Conservation (phyloP, 345 rosid genomes). For the Raphanus raphanistrum region DNA sequence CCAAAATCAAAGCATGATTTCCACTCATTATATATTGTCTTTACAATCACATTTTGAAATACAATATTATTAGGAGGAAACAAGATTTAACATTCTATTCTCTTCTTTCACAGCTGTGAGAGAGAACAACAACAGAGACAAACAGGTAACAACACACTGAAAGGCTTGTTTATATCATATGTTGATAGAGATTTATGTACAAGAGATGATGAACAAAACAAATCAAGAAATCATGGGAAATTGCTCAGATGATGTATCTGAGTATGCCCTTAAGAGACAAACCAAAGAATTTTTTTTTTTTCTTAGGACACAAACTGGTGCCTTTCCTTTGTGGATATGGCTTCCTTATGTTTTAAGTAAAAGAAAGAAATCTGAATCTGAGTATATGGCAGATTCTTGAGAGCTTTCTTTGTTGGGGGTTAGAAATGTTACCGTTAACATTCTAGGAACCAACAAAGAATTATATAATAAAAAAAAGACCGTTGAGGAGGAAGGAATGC, state of each 20-base stretch:
- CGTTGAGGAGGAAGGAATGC: constrained; percentile 49
- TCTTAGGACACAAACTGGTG: constrained; percentile 25
- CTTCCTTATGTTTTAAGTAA: constrained; percentile 31
- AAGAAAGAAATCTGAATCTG: constrained; percentile 31
- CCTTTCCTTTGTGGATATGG: constrained; percentile 34
- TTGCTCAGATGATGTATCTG: constrained; percentile 42
- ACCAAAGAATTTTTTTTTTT: constrained; percentile 27
- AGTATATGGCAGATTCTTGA: constrained; percentile 42
- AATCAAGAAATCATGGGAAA: constrained; percentile 31
- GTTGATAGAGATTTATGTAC: constrained; percentile 30
- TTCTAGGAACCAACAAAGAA: constrained; percentile 32
- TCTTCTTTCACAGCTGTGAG: constrained; percentile 4
- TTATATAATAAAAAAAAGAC: background rate
- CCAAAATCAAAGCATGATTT: constrained; percentile 28
- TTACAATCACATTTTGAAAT: constrained; percentile 6
- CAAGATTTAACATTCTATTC: constrained; percentile 13
- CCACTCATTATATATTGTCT: constrained; percentile 26
- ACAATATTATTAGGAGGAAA: background rate
- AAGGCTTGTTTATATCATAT: constrained; percentile 30
- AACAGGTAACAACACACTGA: constrained; percentile 31
- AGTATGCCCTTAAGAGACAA: constrained; percentile 29
- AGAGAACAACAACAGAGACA: constrained; percentile 27
- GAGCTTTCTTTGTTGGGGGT: constrained; percentile 26
- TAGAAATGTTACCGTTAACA: constrained; percentile 41
- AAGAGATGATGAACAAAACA: constrained; percentile 36